phyloP scores from a whole-genome alignment of 805 yeast genomes.

The Ogataea siamensis region DNA sequence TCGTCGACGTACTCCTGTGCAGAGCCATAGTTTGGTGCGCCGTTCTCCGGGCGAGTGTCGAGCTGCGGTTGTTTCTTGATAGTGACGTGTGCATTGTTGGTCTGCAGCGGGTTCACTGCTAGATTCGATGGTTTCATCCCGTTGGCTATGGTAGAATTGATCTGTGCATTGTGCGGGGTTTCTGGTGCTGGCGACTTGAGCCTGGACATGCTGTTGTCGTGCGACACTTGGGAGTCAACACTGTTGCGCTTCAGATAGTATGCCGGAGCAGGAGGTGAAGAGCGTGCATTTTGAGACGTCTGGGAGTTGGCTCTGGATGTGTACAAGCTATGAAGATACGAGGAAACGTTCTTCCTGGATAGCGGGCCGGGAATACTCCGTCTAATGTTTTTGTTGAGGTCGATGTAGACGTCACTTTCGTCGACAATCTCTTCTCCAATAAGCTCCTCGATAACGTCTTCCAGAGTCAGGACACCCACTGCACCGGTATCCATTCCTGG shows the following conservation, averaged over 20 bases:
- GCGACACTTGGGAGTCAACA: slow-evolving; percentile 10
- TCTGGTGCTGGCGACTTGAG: neutral
- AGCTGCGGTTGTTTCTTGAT: slow-evolving; percentile 57
- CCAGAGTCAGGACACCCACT: slow-evolving; percentile 86
- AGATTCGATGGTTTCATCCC: slow-evolving; percentile 57
- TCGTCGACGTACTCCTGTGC: slow-evolving; percentile 32
- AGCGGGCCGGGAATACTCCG: slow-evolving; percentile 74
- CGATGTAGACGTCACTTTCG: slow-evolving; percentile 91
- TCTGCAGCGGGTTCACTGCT: slow-evolving; percentile 68
- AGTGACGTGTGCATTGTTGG: slow-evolving; percentile 62
- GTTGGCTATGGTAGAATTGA: slow-evolving; percentile 29
- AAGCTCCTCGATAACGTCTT: slow-evolving; percentile 96
- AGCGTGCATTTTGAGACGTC: slow-evolving; percentile 1
- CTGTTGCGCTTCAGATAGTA: slow-evolving; percentile 20
- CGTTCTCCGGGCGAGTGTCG: slow-evolving; percentile 5
- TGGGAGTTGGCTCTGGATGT: slow-evolving; percentile 15
- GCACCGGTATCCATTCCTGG: slow-evolving; percentile 86
- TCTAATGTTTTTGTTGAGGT: slow-evolving; percentile 84
- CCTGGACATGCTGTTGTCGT: neutral
- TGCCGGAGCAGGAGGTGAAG: slow-evolving; percentile 11
- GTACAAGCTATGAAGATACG: slow-evolving; percentile 64
- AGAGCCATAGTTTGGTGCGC: slow-evolving; percentile 27
- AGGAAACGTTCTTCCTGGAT: slow-evolving; percentile 64
- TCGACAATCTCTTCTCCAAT: slow-evolving; percentile 98
- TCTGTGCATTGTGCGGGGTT: slow-evolving; percentile 9